Evolutionary conservation across 805 yeast genomes (phyloP), one percentile per base, ranked within the genome.

Genomic region (Pichia californica): DNA sequence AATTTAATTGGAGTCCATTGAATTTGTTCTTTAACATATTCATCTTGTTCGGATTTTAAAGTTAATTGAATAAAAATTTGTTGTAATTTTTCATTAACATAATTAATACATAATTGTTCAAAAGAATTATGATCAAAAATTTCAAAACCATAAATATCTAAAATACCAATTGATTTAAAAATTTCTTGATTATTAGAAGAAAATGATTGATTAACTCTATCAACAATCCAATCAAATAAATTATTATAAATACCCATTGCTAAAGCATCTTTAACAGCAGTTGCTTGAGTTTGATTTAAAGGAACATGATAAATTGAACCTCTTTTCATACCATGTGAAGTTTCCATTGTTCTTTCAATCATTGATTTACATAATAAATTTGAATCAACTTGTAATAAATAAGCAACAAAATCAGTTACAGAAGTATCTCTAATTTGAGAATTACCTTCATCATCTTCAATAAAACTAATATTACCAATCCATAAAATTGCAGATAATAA

Each of bases 1-100:
- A 88, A 93, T 50, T 93, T 85, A 57, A 93, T 93, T 19, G 98
- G 98, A 11, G 95, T 87, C 99, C 99, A 93, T 62, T 87, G 76
- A 62, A 93, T 93, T 65, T 88, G 85, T 64, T 93, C 99, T 53
- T 85, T 83, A 29, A 88, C 93, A 57, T 93, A 93, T 61, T 93
- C 98, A 52, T 93, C 99, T 69, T 93, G 99, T 67, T 93, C 99
- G 0, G 97, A 85, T 66, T 93, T 93, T 58, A 93, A 74, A 2
- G 99, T 93, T 58, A 93, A 74, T 63, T 93, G 95, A 61, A 93
- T 93, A 58, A 93, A 93, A 59, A 91, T 93, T 63, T 91, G 99
- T 68, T 89, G 97, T 53, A 91, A 73, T 66, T 91, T 91, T 64
- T 89, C 98, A 64, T 89, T 89, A 52, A 89, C 97, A 55, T 91